Base-by-base conservation (phyloP, 75 land plant genomes). In the Selaginella tamariscina region DNA sequence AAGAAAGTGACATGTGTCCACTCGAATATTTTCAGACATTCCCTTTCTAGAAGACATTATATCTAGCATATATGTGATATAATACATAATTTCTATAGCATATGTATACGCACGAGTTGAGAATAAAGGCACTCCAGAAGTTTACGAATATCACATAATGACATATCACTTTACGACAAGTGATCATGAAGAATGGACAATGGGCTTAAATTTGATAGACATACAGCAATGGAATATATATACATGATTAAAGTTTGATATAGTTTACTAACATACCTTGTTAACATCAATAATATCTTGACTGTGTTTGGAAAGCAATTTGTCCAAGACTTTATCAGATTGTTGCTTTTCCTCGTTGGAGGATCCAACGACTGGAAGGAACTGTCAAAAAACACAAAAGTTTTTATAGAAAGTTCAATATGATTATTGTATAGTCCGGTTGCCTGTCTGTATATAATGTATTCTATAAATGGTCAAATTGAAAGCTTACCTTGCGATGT, bases 311-410 rank as follows among this genome's bases (percentile, higher is more conserved):
- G 89, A 80, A 63, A 95, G 75, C 23, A 95, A 74, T 76, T 88
- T 88, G 70, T 76, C 81, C 54, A 95, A 69, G 60, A 95, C 74
- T 56, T 86, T 85, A 0, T 84, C 83, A 27, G 78, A 77, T 73
- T 85, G 97, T 68, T 84, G 77, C 75, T 75, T 82, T 73, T 95
- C 99, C 70, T 70, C 68, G 2, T 72, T 54, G 0, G 82, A 80
- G 65, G 79, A 77, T 27, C 99, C 99, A 1, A 81, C 93, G 29
- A 85, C 91, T n/a, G 99, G 99, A 29, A 87, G 78, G 70, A 86
- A 93, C 98, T 92, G 83, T 29, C 54, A 66, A 15, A 72, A 24
- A 32, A 24, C 60, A 29, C 9, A 49, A 30, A 24, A 69, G 55
- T 13, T n/a, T 0, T 1, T 55, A 56, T 22, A 56, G 29, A 57